Evolutionary conservation across 2,329 filamentous ascomycete species (phyloP), one percentile per base, ranked within the genome.

Genomic region (Pyrenochaeta sp.): DNA sequence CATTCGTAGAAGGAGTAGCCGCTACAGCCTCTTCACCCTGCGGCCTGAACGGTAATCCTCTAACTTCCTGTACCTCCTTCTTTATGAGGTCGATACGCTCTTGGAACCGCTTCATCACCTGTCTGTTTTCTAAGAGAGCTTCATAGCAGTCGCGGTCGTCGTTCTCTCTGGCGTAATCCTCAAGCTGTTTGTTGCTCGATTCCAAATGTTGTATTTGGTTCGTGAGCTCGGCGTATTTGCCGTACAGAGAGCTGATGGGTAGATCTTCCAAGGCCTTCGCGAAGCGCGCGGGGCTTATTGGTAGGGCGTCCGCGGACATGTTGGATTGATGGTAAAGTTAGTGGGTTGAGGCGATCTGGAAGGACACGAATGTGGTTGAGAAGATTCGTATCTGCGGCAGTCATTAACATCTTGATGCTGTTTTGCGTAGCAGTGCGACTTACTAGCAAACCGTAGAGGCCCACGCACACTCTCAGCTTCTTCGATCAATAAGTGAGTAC

Each of bases 191-290:
- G 79, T 93, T 93, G 62, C 88, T 91, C 75, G 88, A 88, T 69
- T 89, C 85, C 27, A 93, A 87, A 77, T 93, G 90, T 25, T 85
- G 83, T 72, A 93, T 89, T 67, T 84, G 87, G 83, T 92, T 93
- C 74, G 86, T 87, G 61, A 93, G 83, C 76, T 93, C 91, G 72
- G 90, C 85, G 58, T 90, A 86, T 78, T 93, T 93, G 77, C 90
- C 83, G 78, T 90, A 88, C 6, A 93, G 87, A 56, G 84, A 84
- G 61, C 85, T 83, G 64, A 89, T 75, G 40, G 90, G 86, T 54
- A 93, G 87, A 59, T 88, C 85, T 64, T 84, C 81, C 65, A 93
- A 83, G 25, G 91, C 91, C 60, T 82, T 80, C 71, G 88, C 86
- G 80, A 91, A 92, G 72, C 85, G 85, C 19, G 81, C 75, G 27